Evolutionary conservation across 257 asterid genomes (phyloP).

Genomic region (Fraxinus anomala): DNA sequence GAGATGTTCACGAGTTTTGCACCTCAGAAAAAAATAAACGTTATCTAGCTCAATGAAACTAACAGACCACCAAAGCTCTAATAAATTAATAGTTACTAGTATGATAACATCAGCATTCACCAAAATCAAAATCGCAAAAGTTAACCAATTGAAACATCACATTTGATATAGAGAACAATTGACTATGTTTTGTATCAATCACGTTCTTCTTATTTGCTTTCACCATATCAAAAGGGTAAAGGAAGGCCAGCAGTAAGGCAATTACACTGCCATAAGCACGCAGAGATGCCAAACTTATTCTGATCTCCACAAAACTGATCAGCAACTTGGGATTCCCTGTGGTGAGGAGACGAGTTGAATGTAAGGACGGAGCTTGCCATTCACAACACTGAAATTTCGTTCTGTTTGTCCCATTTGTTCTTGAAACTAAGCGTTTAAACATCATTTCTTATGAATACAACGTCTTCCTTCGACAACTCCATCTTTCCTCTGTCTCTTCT

Average conservation of each 20-base stretch:
- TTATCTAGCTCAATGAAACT: too few species aligned
- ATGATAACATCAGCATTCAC: not conserved
- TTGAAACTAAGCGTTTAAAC: slow-evolving; percentile 13
- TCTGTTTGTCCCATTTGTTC: slow-evolving; percentile 1
- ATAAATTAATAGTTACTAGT: too few species aligned
- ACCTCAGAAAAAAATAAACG: too few species aligned
- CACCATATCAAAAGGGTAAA: not conserved
- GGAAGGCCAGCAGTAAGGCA: not conserved
- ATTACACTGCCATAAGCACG: not conserved
- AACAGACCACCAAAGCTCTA: too few species aligned
- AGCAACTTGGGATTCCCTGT: not conserved
- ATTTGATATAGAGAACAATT: not conserved
- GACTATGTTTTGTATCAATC: not conserved
- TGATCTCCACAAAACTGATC: slow-evolving; percentile 24
- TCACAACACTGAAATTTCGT: not conserved
- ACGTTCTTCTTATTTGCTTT: not conserved
- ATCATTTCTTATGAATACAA: slow-evolving; percentile 43
- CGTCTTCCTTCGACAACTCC: slow-evolving; percentile 67
- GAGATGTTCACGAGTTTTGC: too few species aligned
- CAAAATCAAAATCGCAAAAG: not conserved
- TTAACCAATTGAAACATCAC: too few species aligned
- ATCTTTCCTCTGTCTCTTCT: slow-evolving; percentile 75
- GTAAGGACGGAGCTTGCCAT: slow-evolving; percentile 2
- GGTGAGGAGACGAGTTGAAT: slow-evolving; percentile 8
- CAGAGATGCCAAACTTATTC: slow-evolving; percentile 2